Percentiles rank a stretch among this genome's conserved stretches.
Evolutionary conservation across 2,329 filamentous ascomycete genomes (phyloP).

Genomic region (Lachnellula arida): DNA sequence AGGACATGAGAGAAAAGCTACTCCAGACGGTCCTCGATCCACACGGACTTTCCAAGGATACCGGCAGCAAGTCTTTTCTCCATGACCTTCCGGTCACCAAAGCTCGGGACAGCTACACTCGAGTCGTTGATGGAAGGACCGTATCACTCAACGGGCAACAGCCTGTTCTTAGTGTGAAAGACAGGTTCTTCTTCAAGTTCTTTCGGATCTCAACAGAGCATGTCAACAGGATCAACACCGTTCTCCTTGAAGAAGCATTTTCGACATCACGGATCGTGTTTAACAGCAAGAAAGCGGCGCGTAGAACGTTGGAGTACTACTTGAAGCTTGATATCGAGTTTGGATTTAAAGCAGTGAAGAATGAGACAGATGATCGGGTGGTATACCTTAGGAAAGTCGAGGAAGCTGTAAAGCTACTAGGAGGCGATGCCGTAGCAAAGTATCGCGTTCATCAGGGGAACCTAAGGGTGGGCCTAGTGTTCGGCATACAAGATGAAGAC

Average conservation of each 20-base stretch:
- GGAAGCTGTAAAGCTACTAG: neutral
- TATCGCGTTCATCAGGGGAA: neutral
- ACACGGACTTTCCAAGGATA: neutral
- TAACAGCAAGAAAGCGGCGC: slow-evolving; percentile 2
- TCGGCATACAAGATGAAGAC: neutral
- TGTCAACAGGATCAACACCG: slow-evolving; percentile 11
- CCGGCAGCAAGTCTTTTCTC: slow-evolving; percentile 3
- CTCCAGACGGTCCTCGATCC: neutral
- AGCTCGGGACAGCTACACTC: slow-evolving; percentile 14
- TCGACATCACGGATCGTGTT: slow-evolving; percentile 12
- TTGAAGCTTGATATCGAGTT: neutral
- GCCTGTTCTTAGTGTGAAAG: neutral
- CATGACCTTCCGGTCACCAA: slow-evolving; percentile 15
- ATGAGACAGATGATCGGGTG: neutral
- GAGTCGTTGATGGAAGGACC: too few species aligned
- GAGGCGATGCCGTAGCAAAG: neutral
- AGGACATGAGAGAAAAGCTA: neutral
- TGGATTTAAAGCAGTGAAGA: neutral
- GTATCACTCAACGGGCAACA: neutral
- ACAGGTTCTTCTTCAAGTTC: slow-evolving; percentile 12
- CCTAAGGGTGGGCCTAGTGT: neutral
- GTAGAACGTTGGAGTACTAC: neutral
- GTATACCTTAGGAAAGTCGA: neutral
- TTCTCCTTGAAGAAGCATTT: slow-evolving; percentile 12
- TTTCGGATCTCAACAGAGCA: slow-evolving; percentile 5